Percentiles rank a stretch among this genome's conserved stretches.
Evolutionary conservation across 1,284 basidiomycete genomes (phyloP).

Genomic region (Malassezia cuniculi): DNA sequence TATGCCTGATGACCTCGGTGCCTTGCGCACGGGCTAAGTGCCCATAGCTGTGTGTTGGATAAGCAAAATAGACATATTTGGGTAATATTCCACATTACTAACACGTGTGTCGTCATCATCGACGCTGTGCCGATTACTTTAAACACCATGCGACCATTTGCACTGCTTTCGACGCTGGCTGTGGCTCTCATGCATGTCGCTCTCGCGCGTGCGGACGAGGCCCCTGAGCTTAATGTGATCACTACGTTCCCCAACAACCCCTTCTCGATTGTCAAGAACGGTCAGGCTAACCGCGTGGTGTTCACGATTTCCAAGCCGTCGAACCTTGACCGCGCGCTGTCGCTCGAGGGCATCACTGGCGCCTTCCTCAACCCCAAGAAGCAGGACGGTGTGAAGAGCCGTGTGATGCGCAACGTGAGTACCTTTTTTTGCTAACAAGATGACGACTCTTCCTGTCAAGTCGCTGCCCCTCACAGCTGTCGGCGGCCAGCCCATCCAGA

Average conservation of each 20-base stretch:
- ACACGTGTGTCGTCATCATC: too few relatives aligned
- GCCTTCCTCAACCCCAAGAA: constrained; percentile 41
- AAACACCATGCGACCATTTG: background rate
- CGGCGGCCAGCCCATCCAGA: constrained; percentile 28
- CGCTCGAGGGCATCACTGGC: constrained; percentile 34
- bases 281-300: constrained; percentile 40
- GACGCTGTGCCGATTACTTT: too few relatives aligned
- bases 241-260: constrained; percentile 42
- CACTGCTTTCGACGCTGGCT: too few relatives aligned
- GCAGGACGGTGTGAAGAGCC: constrained; percentile 28
- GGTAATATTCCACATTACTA: too few relatives aligned
- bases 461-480: constrained; percentile 25
- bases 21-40: constrained; percentile 1
- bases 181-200: background rate
- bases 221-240: constrained; percentile 33
- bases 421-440: constrained; percentile 5
- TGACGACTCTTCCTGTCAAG: constrained; percentile 38
- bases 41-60: too few relatives aligned
- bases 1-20: background rate
- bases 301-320: constrained; percentile 31
- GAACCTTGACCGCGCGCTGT: constrained; percentile 30
- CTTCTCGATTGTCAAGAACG: constrained; percentile 37
- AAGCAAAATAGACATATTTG: too few relatives aligned
- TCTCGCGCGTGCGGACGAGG: constrained; percentile 26
- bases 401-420: constrained; percentile 37